Conservation (phyloP, 2,329 filamentous ascomycete genomes). For the Capronia americana region DNA sequence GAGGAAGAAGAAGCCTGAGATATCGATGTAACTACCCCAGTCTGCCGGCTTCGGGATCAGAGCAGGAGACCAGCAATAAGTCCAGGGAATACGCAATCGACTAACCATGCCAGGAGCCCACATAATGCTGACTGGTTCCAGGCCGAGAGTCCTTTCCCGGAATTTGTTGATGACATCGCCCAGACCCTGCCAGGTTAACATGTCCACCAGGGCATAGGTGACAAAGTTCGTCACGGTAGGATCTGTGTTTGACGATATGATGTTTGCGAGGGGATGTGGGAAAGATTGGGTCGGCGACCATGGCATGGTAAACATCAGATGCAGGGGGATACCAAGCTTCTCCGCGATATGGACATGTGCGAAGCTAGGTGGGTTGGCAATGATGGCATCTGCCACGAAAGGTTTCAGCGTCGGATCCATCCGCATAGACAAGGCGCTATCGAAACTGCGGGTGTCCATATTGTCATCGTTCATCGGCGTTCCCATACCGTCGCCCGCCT, state of each 20-base stretch:
- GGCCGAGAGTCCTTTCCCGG: constrained; percentile 72
- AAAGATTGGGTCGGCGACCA: constrained; percentile 87
- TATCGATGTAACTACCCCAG: constrained; percentile 73
- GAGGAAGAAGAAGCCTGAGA: constrained; percentile 79
- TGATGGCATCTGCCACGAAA: constrained; percentile 88
- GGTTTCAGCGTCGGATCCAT: constrained; percentile 59
- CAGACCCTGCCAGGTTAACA: constrained; percentile 91
- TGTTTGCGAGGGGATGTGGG: constrained; percentile 83
- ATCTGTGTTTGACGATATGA: constrained; percentile 77
- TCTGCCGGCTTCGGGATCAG: constrained; percentile 80
- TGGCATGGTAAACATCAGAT: constrained; percentile 95
- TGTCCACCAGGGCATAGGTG: constrained; percentile 82
- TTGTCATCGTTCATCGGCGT: constrained; percentile 59
- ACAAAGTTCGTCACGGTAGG: constrained; percentile 80
- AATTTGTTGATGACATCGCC: constrained; percentile 92
- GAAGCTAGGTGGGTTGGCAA: constrained; percentile 81
- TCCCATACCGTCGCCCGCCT: constrained; percentile 72
- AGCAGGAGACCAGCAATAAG: constrained; percentile 89
- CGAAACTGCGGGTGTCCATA: constrained; percentile 52
- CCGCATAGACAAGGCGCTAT: constrained; percentile 46
- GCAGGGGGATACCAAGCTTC: constrained; percentile 75
- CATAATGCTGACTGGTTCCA: constrained; percentile 78
- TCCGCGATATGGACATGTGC: constrained; percentile 82
- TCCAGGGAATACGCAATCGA: constrained; percentile 78
- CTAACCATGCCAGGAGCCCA: constrained; percentile 82